Evolutionary conservation across 768 basidiomycete genomes (phyloP).

Genomic region (Ephemerocybe angulata): DNA sequence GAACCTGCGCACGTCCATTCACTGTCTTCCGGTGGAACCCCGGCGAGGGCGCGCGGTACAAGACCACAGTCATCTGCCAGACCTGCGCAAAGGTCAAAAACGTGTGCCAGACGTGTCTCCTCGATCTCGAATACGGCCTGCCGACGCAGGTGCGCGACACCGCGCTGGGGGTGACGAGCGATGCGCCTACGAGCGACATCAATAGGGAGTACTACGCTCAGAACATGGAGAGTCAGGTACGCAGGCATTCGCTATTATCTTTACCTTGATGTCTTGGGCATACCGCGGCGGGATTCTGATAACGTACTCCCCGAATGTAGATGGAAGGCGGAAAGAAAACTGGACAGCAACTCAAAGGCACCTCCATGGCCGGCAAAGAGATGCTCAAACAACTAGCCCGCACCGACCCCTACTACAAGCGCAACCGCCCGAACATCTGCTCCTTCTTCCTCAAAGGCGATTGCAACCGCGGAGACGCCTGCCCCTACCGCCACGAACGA

Average conservation of each 20-base stretch:
- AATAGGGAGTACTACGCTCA: constrained; percentile 95
- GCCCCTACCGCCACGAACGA: constrained; percentile 94
- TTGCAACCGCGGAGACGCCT: constrained; percentile 86
- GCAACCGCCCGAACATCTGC: constrained; percentile 91
- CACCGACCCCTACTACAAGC: constrained; percentile 95
- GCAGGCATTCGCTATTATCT: constrained; percentile 20
- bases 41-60: constrained; percentile 88
- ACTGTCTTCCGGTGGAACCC: constrained; percentile 99
- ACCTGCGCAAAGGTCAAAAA: constrained; percentile 96
- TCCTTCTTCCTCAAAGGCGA: constrained; percentile 96
- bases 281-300: too few relatives aligned
- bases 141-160: constrained; percentile 98
- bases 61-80: constrained; percentile 96
- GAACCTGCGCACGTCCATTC: constrained; percentile 94
- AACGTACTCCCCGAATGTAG: not conserved
- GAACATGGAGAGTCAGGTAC: constrained; percentile 82
- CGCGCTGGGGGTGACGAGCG: constrained; percentile 77
- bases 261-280: too few relatives aligned
- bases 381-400: constrained; percentile 95
- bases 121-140: constrained; percentile 94
- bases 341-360: constrained; percentile 54
- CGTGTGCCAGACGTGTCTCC: constrained; percentile 94
- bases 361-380: constrained; percentile 85
- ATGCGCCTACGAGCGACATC: constrained; percentile 94
- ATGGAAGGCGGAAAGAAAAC: constrained; percentile 52